Base-by-base conservation (phyloP, 2,329 filamentous ascomycete species). In the Orbilia javanica region DNA sequence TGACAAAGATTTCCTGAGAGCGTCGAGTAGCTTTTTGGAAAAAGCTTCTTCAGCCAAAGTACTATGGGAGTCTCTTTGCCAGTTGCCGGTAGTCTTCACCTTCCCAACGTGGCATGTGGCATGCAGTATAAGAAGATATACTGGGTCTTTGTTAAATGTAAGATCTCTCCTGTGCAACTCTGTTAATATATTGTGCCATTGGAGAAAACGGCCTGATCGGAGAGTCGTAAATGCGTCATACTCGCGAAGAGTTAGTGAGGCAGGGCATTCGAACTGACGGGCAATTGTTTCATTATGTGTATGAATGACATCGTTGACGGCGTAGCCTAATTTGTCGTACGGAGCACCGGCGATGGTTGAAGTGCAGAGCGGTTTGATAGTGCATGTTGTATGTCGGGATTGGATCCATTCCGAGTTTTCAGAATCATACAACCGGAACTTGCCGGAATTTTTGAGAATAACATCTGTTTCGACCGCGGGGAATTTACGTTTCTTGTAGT, bases 171-270 rank as follows among this genome's bases (percentile, higher is more conserved):
- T 83, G 0, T 83, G 81, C 2, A 91, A 81, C 80, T 90, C 87
- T 0, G 84, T 79, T 0, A 89, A 81, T 1, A 91, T 86, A 67
- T 90, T 90, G 13, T 84, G 81, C 87, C 88, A 91, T 55, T 89
- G 87, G 4, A 89, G 82, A 0, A 82, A 80, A 7, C 84, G 71
- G 0, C 88, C 88, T 0, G 86, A 81, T 0, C 87, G 84, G 1
- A 91, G 80, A 0, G 85, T 81, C 0, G 84, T 84, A 18, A 90
- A 85, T 0, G 86, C 84, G 55, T 88, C 87, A 81, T 86, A 90
- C 67, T 91, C 88, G 0, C 86, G 85, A 0, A 89, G 76, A 0
- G 86, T 84, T 67, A 91, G 83, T 18, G 85, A 80, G 0, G 66
- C 4, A 0, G 89, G 88, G 55, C 88, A 90, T 0, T 82, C 60